These are phyloP conservation scores for Nakazawaea peltata DNA, from an alignment of 805 yeast species.

Conservation along the genomic window DNA sequence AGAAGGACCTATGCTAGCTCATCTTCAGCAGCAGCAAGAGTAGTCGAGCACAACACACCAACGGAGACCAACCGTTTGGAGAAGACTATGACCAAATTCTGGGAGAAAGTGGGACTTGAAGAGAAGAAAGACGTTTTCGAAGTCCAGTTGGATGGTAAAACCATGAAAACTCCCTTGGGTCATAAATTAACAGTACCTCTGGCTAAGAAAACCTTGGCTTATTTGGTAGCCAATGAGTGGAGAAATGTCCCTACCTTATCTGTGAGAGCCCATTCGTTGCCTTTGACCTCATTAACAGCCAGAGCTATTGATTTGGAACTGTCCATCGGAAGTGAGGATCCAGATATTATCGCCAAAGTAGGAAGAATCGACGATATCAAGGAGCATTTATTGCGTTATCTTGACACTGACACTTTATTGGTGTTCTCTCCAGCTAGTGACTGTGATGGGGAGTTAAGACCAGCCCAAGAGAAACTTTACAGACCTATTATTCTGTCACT, in stretches of 20 bases:
- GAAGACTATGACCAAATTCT: constrained; percentile 64
- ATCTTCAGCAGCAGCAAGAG: too few relatives aligned
- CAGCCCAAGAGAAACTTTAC: constrained; percentile 72
- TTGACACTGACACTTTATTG: constrained; percentile 91
- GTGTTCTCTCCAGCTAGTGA: constrained; percentile 77
- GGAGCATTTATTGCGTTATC: constrained; percentile 60
- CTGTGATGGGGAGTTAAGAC: constrained; percentile 74
- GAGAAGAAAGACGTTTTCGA: constrained; percentile 30
- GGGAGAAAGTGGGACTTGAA: constrained; percentile 59
- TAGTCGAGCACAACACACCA: constrained; percentile 42
- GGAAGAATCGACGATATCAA: constrained; percentile 55
- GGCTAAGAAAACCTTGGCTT: constrained; percentile 54
- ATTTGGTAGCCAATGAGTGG: constrained; percentile 85
- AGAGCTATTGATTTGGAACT: constrained; percentile 72
- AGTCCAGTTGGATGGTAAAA: constrained; percentile 64
- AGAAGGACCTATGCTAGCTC: too few relatives aligned
- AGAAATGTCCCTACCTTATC: constrained; percentile 53
- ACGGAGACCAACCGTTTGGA: constrained; percentile 65
- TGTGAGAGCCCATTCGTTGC: constrained; percentile 72
- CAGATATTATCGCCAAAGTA: constrained; percentile 48
- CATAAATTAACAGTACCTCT: constrained; percentile 57
- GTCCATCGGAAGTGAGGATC: constrained; percentile 29
- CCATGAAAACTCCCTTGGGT: constrained; percentile 82
- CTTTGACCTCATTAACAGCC: constrained; percentile 80
- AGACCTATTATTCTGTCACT: constrained; percentile 64